Base-by-base conservation (phyloP, 257 asterid genomes). In the Solanum sejunctum region DNA sequence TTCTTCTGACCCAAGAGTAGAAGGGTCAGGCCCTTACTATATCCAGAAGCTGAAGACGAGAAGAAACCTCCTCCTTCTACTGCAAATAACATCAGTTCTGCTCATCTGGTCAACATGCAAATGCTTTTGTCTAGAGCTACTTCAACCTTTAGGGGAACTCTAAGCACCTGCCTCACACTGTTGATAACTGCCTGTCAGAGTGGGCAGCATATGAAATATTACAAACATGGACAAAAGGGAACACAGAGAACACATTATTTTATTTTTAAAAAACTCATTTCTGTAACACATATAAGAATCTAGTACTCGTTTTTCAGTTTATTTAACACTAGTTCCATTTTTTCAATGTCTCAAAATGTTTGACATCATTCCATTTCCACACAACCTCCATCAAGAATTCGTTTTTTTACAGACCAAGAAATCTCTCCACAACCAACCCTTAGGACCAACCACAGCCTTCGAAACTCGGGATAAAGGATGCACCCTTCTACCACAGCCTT, bases 41-140 rank as follows among this genome's bases (percentile, higher is more conserved):
- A 97, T 81, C 99, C 99, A 70, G 98, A 93, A n/a, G 96, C 99
- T 85, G 99, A 97, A 89, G 99, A 91, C 84, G 98, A 97, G 95
- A 97, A 97, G 90, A 97, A 95, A 15, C 98, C 98, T 87, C 99
- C 99, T 89, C 99, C 99, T 93, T 95, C 99, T 87, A 92, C 97
- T 83, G 99, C 98, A 83, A 97, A 92, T 95, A 97, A 91, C 99
- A 97, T 97, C 92, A 89, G 98, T 86, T 88, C 95, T 89, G 92
- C 92, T 93, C 98, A 97, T 97, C 97, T 89, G 95, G 87, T 84
- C 92, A 92, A 85, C 91, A 86, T 57, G 83, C 82, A 86, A 81
- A 73, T 85, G 67, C 81, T 85, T 86, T 85, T 54, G 72, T 54
- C 75, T 21, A 21, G 61, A 80, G 84, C 51, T 73, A 28, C 78